Percentiles rank a stretch among this genome's conserved stretches.
Evolutionary conservation across 2,329 filamentous ascomycete genomes (phyloP).

Genomic region (Coniochaeta prunicola): DNA sequence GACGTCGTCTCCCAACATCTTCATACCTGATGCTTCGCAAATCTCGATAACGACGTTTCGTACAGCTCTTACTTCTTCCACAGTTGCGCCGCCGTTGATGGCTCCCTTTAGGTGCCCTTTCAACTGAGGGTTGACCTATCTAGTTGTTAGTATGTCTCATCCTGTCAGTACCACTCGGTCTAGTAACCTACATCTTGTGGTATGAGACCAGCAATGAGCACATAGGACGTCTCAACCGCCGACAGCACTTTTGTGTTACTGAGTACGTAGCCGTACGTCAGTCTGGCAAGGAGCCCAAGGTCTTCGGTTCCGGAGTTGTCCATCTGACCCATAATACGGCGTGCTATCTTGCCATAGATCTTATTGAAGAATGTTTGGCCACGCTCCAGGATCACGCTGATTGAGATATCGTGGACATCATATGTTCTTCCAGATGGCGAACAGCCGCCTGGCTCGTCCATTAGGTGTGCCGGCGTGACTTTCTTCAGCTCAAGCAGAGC

Average conservation of each 20-base stretch:
- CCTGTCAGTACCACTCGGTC: too few species aligned
- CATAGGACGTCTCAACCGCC: constrained; percentile 39
- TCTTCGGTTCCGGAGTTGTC: constrained; percentile 41
- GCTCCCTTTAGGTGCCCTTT: constrained; percentile 45
- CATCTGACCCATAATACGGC: constrained; percentile 39
- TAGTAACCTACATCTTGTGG: constrained; percentile 39
- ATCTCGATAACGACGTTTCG: constrained; percentile 36
- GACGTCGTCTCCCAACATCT: constrained; percentile 22
- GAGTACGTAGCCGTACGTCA: constrained; percentile 42
- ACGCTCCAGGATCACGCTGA: constrained; percentile 28
- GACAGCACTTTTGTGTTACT: constrained; percentile 39
- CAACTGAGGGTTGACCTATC: constrained; percentile 41
- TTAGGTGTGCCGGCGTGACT: constrained; percentile 31
- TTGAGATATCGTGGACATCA: constrained; percentile 30
- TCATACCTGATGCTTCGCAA: constrained; percentile 40
- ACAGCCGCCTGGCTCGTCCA: constrained; percentile 26
- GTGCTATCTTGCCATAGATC: constrained; percentile 42
- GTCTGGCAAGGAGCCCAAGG: constrained; percentile 35
- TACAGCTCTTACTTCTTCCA: constrained; percentile 41
- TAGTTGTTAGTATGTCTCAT: not conserved
- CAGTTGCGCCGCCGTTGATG: constrained; percentile 39
- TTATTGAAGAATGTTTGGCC: constrained; percentile 39
- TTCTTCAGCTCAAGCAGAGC: constrained; percentile 35
- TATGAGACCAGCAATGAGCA: constrained; percentile 42
- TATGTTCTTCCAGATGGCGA: constrained; percentile 30